Evolutionary conservation across 345 rosid genomes (phyloP).

Genomic region (Firmiana major): DNA sequence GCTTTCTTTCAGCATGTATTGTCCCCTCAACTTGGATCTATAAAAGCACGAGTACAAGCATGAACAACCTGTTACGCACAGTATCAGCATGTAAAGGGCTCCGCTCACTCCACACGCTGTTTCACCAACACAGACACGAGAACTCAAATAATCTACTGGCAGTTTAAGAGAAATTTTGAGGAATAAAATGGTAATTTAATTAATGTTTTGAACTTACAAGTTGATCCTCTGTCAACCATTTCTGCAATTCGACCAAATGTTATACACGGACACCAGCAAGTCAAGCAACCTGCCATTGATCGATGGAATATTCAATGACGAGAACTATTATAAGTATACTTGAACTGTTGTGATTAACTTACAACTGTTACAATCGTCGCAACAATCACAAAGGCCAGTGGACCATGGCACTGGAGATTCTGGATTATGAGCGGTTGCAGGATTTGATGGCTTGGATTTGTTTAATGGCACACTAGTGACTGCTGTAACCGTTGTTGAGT

Average conservation of each 20-base stretch:
- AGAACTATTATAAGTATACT: too few species aligned
- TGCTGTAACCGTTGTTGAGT: neutral
- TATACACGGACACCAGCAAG: slow-evolving; percentile 70
- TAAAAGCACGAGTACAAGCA: slow-evolving; percentile 60
- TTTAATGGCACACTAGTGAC: neutral
- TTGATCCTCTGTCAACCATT: slow-evolving; percentile 58
- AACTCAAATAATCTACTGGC: too few species aligned
- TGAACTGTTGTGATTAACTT: neutral
- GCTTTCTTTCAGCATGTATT: slow-evolving; percentile 42
- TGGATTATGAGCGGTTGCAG: neutral
- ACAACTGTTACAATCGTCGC: slow-evolving; percentile 39
- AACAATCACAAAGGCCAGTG: slow-evolving; percentile 48
- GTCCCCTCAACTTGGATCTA: slow-evolving; percentile 61
- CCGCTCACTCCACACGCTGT: slow-evolving; percentile 59
- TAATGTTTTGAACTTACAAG: slow-evolving; percentile 27
- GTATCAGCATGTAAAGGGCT: slow-evolving; percentile 32
- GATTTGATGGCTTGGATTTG: neutral
- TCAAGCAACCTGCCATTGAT: slow-evolving; percentile 41
- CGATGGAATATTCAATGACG: too few species aligned
- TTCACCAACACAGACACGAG: neutral
- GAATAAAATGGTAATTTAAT: too few species aligned
- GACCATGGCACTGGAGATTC: slow-evolving; percentile 36
- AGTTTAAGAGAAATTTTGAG: too few species aligned
- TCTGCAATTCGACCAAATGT: slow-evolving; percentile 64
- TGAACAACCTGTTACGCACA: slow-evolving; percentile 37